phyloP scores from a whole-genome alignment of 164 flowering plant genomes.

The Magnolia kwangsiensis region DNA sequence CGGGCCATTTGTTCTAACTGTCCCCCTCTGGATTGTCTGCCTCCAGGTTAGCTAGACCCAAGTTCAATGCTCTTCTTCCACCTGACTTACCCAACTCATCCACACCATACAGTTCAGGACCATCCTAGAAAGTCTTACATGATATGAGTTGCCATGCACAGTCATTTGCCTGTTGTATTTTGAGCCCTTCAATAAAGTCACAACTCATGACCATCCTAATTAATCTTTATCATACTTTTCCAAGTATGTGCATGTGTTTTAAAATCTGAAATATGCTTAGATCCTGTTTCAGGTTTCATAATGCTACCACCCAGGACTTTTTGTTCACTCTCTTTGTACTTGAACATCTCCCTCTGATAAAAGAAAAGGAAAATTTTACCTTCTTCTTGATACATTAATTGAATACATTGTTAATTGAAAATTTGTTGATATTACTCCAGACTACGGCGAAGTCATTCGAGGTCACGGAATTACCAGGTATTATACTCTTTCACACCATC shows the following conservation, averaged over 20 bases:
- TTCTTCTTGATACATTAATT: background rate
- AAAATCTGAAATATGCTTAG: background rate
- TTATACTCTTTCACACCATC: background rate
- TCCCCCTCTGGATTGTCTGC: background rate
- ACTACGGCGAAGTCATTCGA: conserved; percentile 91
- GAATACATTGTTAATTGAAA: background rate
- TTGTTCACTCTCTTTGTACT: background rate
- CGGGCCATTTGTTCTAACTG: background rate
- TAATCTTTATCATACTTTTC: background rate
- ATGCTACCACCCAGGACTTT: background rate
- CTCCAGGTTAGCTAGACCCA: background rate
- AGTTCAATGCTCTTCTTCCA: background rate
- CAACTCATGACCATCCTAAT: background rate
- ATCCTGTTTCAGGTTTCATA: background rate
- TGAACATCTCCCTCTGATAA: background rate
- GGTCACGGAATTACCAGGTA: conserved; percentile 94
- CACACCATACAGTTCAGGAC: background rate
- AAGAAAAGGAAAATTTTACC: background rate
- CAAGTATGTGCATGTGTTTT: background rate
- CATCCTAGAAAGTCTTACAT: background rate
- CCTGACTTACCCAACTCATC: background rate
- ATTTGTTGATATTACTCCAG: conserved; percentile 37
- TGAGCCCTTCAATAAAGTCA: background rate
- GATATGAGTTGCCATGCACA: no score
- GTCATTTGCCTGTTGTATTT: no score